These are phyloP conservation scores for Zygosaccharomyces lentus DNA, from an alignment of 805 yeast genomes.

Conservation along the genomic window DNA sequence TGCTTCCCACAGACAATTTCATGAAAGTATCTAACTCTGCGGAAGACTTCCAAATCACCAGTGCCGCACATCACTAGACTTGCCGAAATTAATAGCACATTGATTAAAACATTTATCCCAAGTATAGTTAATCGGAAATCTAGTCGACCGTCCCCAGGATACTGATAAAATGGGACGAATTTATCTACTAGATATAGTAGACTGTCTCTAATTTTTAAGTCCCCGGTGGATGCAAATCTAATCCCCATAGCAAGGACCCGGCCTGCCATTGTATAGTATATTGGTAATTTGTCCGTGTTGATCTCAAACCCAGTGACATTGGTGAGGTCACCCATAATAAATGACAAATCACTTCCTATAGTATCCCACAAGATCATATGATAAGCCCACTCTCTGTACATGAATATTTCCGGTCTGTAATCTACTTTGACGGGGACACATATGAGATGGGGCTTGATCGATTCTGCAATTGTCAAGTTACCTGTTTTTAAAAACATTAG, in stretches of 20 bases:
- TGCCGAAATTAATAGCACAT: conserved; percentile 56
- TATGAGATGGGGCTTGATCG: conserved; percentile 54
- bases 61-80: conserved; percentile 85
- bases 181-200: conserved; percentile 27
- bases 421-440: conserved; percentile 43
- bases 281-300: conserved; percentile 59
- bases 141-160: conserved; percentile 42
- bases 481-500: conserved; percentile 70
- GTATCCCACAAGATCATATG: conserved; percentile 70
- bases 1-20: conserved; percentile 44
- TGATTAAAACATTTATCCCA: conserved; percentile 53
- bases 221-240: conserved; percentile 66
- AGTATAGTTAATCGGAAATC: conserved; percentile 52
- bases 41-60: conserved; percentile 76
- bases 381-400: conserved; percentile 59
- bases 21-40: conserved; percentile 67
- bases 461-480: conserved; percentile 54
- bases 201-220: conserved; percentile 49
- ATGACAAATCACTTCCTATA: conserved; percentile 42
- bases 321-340: conserved; percentile 20
- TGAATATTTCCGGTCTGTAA: conserved; percentile 65
- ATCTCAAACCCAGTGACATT: conserved; percentile 24
- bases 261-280: conserved; percentile 69
- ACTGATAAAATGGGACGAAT: conserved; percentile 31
- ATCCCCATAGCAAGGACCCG: conserved; percentile 69